phyloP scores from a whole-genome alignment of 148 eudicot genomes.

The Cornus suecica region DNA sequence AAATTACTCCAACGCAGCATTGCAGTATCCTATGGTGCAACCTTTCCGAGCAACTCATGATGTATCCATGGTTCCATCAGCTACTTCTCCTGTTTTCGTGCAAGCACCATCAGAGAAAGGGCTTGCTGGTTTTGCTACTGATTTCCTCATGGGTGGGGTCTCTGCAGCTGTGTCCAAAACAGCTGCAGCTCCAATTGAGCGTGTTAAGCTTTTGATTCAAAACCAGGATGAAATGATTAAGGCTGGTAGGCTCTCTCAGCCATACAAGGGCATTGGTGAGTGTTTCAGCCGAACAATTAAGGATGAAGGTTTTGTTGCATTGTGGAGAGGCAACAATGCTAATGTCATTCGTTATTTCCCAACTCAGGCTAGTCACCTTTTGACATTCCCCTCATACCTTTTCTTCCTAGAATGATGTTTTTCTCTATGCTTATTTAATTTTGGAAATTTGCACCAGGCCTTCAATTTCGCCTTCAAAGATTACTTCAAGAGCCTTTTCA shows the following conservation, averaged over 20 bases:
- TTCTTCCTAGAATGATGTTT: neutral
- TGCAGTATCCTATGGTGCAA: slow-evolving; percentile 1
- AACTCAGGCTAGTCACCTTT: slow-evolving; percentile 19
- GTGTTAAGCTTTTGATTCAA: slow-evolving; percentile 23
- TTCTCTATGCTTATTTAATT: neutral
- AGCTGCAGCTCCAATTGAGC: slow-evolving; percentile 27
- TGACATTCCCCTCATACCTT: neutral
- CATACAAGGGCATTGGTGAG: slow-evolving; percentile 32
- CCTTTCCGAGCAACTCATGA: neutral
- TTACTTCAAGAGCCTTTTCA: slow-evolving; percentile 24
- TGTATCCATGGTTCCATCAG: neutral
- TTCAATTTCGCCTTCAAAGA: slow-evolving; percentile 28
- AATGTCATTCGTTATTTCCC: slow-evolving; percentile 30
- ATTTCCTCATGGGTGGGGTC: slow-evolving; percentile 30
- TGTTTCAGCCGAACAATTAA: slow-evolving; percentile 25
- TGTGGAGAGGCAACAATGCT: slow-evolving; percentile 28
- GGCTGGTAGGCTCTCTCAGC: slow-evolving; percentile 20
- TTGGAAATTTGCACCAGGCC: slow-evolving; percentile 16
- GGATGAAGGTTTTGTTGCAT: slow-evolving; percentile 20
- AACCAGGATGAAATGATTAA: slow-evolving; percentile 32
- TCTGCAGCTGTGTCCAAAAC: slow-evolving; percentile 28
- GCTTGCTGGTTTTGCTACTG: slow-evolving; percentile 7
- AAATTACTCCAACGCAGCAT: slow-evolving; percentile 1
- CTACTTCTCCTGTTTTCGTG: slow-evolving; percentile 3
- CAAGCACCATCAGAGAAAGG: slow-evolving; percentile 26